A percentile compares a stretch with the other conserved stretches of the same genome.
Evolutionary conservation across 2,329 filamentous ascomycete genomes (phyloP).

Genomic region (Beauveria sp.): DNA sequence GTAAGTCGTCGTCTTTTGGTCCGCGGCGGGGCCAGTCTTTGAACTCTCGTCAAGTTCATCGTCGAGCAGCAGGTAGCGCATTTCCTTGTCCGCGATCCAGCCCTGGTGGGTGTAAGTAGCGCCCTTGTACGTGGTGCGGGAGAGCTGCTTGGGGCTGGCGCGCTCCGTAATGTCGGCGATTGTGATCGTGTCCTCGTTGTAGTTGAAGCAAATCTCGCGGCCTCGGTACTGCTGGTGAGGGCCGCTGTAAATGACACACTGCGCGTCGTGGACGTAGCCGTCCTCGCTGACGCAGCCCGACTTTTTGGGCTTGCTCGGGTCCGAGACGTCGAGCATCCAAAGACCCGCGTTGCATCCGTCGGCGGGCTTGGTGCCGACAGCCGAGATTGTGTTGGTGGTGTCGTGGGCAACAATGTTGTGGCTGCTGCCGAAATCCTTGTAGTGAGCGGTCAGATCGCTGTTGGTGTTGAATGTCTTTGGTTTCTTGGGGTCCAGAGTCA

Average conservation of each 20-base stretch:
- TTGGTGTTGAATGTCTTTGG: constrained; percentile 24
- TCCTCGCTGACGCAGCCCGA: constrained; percentile 42
- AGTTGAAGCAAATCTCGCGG: constrained; percentile 48
- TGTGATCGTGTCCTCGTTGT: constrained; percentile 46
- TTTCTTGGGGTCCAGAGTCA: constrained; percentile 32
- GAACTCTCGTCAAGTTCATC: constrained; percentile 46
- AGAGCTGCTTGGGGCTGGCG: constrained; percentile 37
- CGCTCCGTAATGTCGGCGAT: constrained; percentile 47
- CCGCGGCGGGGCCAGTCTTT: constrained; percentile 29
- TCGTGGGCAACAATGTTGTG: constrained; percentile 34
- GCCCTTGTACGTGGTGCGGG: constrained; percentile 47
- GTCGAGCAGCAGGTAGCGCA: constrained; percentile 42
- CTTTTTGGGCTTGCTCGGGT: constrained; percentile 42
- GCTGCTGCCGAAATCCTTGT: constrained; percentile 29
- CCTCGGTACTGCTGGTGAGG: constrained; percentile 40
- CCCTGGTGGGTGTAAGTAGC: constrained; percentile 54
- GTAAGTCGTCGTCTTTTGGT: constrained; percentile 41
- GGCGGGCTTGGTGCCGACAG: constrained; percentile 31
- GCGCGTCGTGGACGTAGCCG: constrained; percentile 52
- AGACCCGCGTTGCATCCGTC: constrained; percentile 39
- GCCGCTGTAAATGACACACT: constrained; percentile 48
- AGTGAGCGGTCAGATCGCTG: constrained; percentile 27
- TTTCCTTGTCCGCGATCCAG: constrained; percentile 40
- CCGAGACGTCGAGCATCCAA: constrained; percentile 47
- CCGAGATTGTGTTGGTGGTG: constrained; percentile 36